Evolutionary conservation across 768 basidiomycete genomes (phyloP).

Genomic region (Russula ochroleuca): DNA sequence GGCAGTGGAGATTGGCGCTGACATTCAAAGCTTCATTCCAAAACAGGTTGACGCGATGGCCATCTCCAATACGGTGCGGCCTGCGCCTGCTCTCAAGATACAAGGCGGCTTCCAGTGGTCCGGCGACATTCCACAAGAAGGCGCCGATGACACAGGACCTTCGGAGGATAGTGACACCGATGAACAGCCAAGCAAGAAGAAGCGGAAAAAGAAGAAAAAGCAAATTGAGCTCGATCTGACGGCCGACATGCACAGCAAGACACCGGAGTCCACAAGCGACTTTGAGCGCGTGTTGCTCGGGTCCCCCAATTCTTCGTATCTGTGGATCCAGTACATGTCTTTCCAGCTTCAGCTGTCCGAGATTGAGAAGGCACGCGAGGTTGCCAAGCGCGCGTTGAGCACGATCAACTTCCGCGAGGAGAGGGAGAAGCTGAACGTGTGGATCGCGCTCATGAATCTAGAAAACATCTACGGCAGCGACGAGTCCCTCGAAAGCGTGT

Average conservation of each 20-base stretch:
- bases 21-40: neutral
- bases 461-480: conserved; percentile 92
- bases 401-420: conserved; percentile 96
- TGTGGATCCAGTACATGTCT: conserved; percentile 99
- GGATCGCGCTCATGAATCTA: conserved; percentile 93
- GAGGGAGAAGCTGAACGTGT: conserved; percentile 91
- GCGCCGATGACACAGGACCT: conserved; percentile 43
- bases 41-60: neutral
- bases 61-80: neutral
- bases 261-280: conserved; percentile 88
- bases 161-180: conserved; percentile 48
- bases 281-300: conserved; percentile 91
- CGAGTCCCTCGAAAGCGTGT: conserved; percentile 68
- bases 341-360: conserved; percentile 97
- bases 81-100: conserved; percentile 45
- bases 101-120: conserved; percentile 73
- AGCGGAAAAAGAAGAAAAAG: conserved; percentile 61
- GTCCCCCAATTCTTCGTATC: conserved; percentile 93
- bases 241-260: conserved; percentile 78
- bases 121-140: conserved; percentile 35
- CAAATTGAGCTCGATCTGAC: conserved; percentile 78
- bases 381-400: conserved; percentile 76
- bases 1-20: conserved; percentile 43
- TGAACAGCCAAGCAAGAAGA: conserved; percentile 52
- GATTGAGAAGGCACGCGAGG: conserved; percentile 87